A percentile compares a stretch with the other conserved stretches of the same genome.
Evolutionary conservation across 768 basidiomycete species (phyloP).

Genomic region (Coprinopsis marcescibilis): DNA sequence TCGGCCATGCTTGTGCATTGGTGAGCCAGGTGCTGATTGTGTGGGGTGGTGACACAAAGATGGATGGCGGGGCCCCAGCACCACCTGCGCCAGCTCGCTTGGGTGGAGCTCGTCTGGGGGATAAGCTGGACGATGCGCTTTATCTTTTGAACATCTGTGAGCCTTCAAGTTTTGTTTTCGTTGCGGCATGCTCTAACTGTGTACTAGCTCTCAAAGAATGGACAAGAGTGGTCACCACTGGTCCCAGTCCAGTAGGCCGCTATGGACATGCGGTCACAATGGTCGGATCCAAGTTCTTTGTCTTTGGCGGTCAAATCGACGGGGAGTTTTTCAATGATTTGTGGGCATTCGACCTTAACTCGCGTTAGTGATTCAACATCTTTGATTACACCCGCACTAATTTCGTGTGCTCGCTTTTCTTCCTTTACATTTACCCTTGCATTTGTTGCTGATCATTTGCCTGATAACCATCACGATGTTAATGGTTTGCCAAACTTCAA

Average conservation of each 20-base stretch:
- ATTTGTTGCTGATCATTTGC: no score
- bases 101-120: slow-evolving; percentile 43
- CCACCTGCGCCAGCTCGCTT: not conserved
- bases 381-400: no score
- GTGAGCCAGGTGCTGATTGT: slow-evolving; percentile 94
- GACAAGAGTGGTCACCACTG: slow-evolving; percentile 83
- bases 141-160: slow-evolving; percentile 92
- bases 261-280: slow-evolving; percentile 97
- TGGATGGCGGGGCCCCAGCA: slow-evolving; percentile 30
- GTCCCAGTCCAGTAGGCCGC: slow-evolving; percentile 76
- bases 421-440: not conserved
- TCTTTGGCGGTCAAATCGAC: slow-evolving; percentile 96
- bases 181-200: slow-evolving; percentile 6
- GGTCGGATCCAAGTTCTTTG: slow-evolving; percentile 83
- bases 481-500: no score
- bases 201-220: slow-evolving; percentile 84
- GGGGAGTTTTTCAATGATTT: slow-evolving; percentile 92
- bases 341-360: slow-evolving; percentile 94
- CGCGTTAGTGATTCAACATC: slow-evolving; percentile 65
- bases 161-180: slow-evolving; percentile 25
- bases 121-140: slow-evolving; percentile 86
- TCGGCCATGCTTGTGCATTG: slow-evolving; percentile 95
- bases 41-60: slow-evolving; percentile 98
- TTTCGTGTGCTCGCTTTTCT: slow-evolving; percentile 1
- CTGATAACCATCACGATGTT: no score